A percentile compares a stretch with the other conserved stretches of the same genome.
Conservation (phyloP, 2,329 filamentous ascomycete species). For the Sarocladiaceae sp. region DNA sequence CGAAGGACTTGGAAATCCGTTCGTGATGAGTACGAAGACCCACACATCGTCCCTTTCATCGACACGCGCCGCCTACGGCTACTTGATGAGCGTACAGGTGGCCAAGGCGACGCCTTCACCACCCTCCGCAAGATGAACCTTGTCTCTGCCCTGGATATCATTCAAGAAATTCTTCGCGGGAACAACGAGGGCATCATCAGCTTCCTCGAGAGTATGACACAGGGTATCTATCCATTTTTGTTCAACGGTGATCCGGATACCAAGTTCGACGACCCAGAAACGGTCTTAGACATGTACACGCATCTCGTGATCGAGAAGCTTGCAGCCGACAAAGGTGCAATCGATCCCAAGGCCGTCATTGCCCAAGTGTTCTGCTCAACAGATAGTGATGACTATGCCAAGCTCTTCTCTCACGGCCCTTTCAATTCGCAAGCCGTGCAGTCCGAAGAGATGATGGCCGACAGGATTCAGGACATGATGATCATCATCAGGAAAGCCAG, state of each 20-base stretch:
- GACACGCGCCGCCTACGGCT: conserved; percentile 16
- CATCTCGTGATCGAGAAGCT: conserved; percentile 25
- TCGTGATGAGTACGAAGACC: conserved; percentile 19
- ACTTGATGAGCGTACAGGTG: conserved; percentile 5
- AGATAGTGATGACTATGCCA: conserved; percentile 8
- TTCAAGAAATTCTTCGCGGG: conserved; percentile 15
- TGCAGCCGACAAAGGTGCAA: conserved; percentile 10
- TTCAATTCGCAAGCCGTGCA: conserved; percentile 19
- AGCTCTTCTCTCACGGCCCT: conserved; percentile 17
- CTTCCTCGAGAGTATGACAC: conserved; percentile 19
- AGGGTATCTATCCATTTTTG: neutral
- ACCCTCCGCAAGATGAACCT: conserved; percentile 28
- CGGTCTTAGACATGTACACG: conserved; percentile 31
- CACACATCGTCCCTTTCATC: conserved; percentile 20
- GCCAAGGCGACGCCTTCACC: conserved; percentile 8
- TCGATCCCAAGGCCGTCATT: conserved; percentile 16
- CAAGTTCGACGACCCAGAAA: conserved; percentile 10
- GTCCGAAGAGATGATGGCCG: conserved; percentile 13
- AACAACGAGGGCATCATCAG: conserved; percentile 12
- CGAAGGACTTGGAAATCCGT: conserved; percentile 19
- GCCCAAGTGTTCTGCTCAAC: conserved; percentile 24
- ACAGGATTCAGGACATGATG: conserved; percentile 15
- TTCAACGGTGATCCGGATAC: conserved; percentile 7
- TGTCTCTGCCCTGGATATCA: conserved; percentile 25
- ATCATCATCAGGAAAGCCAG: neutral